A percentile compares a stretch with the other conserved stretches of the same genome.
phyloP scores from a whole-genome alignment of 2,329 filamentous ascomycete species.

The Alternaria sp. region DNA sequence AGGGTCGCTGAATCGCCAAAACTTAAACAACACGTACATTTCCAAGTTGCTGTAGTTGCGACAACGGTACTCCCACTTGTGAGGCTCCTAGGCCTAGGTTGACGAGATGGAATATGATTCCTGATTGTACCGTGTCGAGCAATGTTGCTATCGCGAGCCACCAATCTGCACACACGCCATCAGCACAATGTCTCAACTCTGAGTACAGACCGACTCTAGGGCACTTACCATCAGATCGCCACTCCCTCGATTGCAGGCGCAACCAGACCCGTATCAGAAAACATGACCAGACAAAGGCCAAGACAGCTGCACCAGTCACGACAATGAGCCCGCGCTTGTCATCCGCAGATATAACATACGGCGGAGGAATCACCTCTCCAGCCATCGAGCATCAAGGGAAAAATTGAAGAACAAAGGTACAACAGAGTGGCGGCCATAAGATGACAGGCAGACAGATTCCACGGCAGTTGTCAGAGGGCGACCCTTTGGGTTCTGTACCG shows the following conservation, averaged over 20 bases:
- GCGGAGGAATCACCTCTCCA: slow-evolving; percentile 30
- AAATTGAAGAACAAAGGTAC: slow-evolving; percentile 1
- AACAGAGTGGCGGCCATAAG: neutral
- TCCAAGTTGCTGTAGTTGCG: slow-evolving; percentile 28
- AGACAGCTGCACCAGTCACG: slow-evolving; percentile 32
- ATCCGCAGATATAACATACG: slow-evolving; percentile 35
- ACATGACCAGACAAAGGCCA: slow-evolving; percentile 41
- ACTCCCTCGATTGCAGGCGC: slow-evolving; percentile 34
- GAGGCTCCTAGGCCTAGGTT: slow-evolving; percentile 34
- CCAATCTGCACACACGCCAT: slow-evolving; percentile 13
- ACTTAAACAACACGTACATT: slow-evolving; percentile 25
- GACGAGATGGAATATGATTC: slow-evolving; percentile 32
- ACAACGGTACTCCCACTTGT: slow-evolving; percentile 14
- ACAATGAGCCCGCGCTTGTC: slow-evolving; percentile 46
- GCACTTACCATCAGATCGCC: slow-evolving; percentile 41
- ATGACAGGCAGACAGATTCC: neutral
- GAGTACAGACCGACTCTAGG: slow-evolving; percentile 19
- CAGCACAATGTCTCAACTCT: slow-evolving; percentile 20
- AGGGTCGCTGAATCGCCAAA: neutral
- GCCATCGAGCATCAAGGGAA: slow-evolving; percentile 22
- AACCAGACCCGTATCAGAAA: slow-evolving; percentile 40
- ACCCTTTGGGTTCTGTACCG: neutral
- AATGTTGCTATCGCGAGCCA: slow-evolving; percentile 21
- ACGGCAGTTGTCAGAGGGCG: neutral
- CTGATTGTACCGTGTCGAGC: slow-evolving; percentile 35